Base-by-base conservation (phyloP, 257 asterid genomes). In the Knoxia roxburghii region DNA sequence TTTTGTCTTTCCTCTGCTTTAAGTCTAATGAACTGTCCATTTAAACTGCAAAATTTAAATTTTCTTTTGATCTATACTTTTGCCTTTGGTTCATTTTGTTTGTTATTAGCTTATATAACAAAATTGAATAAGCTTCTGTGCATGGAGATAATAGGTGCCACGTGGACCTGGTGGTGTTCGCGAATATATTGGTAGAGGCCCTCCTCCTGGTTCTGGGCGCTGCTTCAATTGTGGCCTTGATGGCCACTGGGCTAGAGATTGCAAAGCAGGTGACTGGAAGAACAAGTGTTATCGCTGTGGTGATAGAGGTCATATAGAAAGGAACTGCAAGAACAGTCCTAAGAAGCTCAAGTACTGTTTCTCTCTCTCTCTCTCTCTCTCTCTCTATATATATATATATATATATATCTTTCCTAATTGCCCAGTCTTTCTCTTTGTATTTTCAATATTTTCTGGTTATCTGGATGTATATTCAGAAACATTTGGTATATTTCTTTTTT, bases 201-300 rank as follows among this genome's bases (percentile, higher is more conserved):
- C 99, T 33, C 82, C 97, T 68, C 99, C 98, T 23, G 99, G 99
- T 20, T 86, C 98, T n/a, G 99, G 99, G 0, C 98, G 99, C 61
- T 94, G 99, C 86, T 94, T 94, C 84, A 94, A 94, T 68, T 94
- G 99, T 66, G 99, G 99, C 33, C 65, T 90, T 63, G 98, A 94
- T 77, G 99, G 99, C 53, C 99, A 94, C 57, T 94, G 99, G 99
- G 99, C 99, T 55, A 88, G 98, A 64, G 99, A 94, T 78, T 94
- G 99, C 83, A 87, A 87, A 76, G 95, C 98, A 68, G 99, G 98
- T 21, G 99, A 94, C 80, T 94, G 99, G 99, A 94, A 89, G 78
- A 94, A 94, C 73, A 90, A 90, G 72, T 94, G 99, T 72, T 94
- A 94, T 69, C 92, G 94, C 23, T 94, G 99, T 75, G 96, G 98